Base-by-base conservation (phyloP, 208 protist species). In the Trypanosoma theileri region DNA sequence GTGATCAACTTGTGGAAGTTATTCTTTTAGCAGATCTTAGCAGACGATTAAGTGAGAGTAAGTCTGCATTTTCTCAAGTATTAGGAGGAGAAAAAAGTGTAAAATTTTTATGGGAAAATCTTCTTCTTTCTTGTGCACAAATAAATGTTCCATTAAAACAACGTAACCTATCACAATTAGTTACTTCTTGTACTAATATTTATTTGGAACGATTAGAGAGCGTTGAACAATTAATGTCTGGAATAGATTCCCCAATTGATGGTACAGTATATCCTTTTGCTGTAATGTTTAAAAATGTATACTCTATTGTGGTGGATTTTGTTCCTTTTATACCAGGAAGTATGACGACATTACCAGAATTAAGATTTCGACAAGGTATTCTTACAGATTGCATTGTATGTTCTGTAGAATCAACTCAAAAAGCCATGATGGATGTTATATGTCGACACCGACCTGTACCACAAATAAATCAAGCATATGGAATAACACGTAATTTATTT, bases 71-170 rank as follows among this genome's bases (percentile, higher is more conserved):
- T 28, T 71, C 76, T 46, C 59, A 64, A 24, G 79, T 81, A 21
- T 80, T 90, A 48, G 56, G 82, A 42, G 74, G 75, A 44, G 70
- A 82, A 42, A 68, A 86, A 22, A 66, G 74, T 35, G 86, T 94
- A 1, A 69, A 78, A 28, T 71, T 94, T 56, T 79, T 81, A 59
- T 94, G 89, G 89, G 77, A 74, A 45, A 79, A 69, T 52, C 73
- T 94, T 41, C 40, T 80, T 35, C 57, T 28, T 1, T 35, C 64
- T 8, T 82, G 81, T 66, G 44, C 65, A 55, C 67, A 66, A 8
- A 61, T 89, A 10, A 63, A 69, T 19, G 66, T 59, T 48, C 55
- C 46, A 22, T 44, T 77, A 22, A 24, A 35, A 11, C 66, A 58
- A 22, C 26, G 45, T 26, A 80, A 84, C 17, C 71, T 90, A 17